Conservation (phyloP, 306 rosid species). For the Prinsepia uniflora region DNA sequence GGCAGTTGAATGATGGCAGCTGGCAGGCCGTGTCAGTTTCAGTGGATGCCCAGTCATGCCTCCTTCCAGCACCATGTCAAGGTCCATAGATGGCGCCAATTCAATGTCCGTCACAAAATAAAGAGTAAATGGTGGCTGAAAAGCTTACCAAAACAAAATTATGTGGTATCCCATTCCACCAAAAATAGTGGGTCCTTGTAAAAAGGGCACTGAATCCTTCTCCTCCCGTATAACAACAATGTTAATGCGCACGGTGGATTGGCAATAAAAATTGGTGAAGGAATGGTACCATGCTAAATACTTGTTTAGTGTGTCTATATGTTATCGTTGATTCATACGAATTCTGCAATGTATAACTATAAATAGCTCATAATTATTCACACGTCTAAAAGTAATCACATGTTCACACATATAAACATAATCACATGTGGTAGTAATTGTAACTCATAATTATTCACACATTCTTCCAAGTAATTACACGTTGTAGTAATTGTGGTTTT, state of each 20-base stretch:
- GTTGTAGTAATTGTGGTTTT: too few species aligned
- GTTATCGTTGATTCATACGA: too few species aligned
- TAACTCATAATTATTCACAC: too few species aligned
- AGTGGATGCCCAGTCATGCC: constrained; percentile 6
- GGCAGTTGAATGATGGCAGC: background rate
- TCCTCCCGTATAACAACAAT: constrained; percentile 16
- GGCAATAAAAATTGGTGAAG: too few species aligned
- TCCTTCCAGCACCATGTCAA: constrained; percentile 2
- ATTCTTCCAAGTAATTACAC: too few species aligned
- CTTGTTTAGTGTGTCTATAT: too few species aligned
- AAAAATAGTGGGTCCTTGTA: background rate
- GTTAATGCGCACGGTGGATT: background rate
- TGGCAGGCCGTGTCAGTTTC: background rate
- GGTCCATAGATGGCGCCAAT: constrained; percentile 6
- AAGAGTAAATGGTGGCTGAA: background rate
- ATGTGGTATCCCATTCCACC: background rate
- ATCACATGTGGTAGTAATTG: too few species aligned
- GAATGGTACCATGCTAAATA: too few species aligned
- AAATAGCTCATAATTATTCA: too few species aligned
- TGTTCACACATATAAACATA: too few species aligned
- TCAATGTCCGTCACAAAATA: background rate
- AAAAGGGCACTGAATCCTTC: constrained; percentile 1
- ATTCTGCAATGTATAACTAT: too few species aligned
- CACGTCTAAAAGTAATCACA: too few species aligned
- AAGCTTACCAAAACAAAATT: background rate